Percentiles rank a stretch among this genome's conserved stretches.
Conservation (phyloP, 2,329 filamentous ascomycete species). For the Cryoendolithus antarcticus region DNA sequence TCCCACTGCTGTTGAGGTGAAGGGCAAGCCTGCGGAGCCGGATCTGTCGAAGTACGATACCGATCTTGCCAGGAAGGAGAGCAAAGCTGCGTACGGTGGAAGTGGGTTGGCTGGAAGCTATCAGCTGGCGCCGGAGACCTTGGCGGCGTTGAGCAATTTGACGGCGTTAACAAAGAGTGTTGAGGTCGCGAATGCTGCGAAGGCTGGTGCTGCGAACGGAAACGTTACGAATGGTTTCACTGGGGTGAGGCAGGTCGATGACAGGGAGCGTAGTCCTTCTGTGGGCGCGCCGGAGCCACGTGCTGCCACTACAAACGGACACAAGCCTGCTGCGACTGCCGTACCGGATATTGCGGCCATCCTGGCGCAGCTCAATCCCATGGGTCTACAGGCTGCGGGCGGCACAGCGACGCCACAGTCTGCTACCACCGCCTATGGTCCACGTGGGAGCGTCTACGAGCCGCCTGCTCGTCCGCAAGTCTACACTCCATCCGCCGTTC, state of each 20-base stretch:
- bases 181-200: too few species aligned
- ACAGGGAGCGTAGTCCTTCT: too few species aligned
- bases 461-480: too few species aligned
- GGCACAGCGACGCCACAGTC: too few species aligned
- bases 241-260: background rate
- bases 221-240: background rate
- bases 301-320: too few species aligned
- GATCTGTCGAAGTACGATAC: conserved; percentile 21
- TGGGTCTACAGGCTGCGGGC: too few species aligned
- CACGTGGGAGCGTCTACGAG: too few species aligned
- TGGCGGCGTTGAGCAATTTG: conserved; percentile 13
- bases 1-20: background rate
- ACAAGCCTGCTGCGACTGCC: too few species aligned
- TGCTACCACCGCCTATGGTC: too few species aligned
- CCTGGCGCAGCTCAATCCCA: conserved; percentile 7
- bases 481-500: too few species aligned
- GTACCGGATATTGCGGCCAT: conserved; percentile 19
- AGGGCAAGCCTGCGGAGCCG: conserved; percentile 4
- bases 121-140: conserved; percentile 12
- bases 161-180: background rate
- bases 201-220: too few species aligned
- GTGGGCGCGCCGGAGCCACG: too few species aligned
- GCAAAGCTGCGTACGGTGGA: conserved; percentile 1
- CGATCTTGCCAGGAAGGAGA: conserved; percentile 12
- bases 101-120: conserved; percentile 3